Conservation (phyloP, 2,329 filamentous ascomycete species). For the Fusarium tuaranense region DNA sequence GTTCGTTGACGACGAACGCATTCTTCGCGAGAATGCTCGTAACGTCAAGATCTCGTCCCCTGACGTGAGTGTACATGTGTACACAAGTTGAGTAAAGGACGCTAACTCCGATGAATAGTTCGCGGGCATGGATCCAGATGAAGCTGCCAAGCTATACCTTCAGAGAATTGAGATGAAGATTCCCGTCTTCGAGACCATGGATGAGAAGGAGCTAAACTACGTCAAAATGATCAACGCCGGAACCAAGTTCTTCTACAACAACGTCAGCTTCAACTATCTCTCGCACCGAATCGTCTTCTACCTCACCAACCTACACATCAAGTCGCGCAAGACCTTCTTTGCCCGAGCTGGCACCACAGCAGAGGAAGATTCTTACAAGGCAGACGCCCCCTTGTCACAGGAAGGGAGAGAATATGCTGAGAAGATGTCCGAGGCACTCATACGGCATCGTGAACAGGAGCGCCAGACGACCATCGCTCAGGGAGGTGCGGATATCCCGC, state of each 20-base stretch:
- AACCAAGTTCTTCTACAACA: conserved; percentile 93
- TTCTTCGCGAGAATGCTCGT: conserved; percentile 95
- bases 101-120: conserved; percentile 66
- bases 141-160: conserved; percentile 92
- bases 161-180: conserved; percentile 92
- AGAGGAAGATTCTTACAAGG: conserved; percentile 93
- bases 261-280: conserved; percentile 95
- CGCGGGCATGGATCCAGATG: conserved; percentile 88
- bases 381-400: conserved; percentile 85
- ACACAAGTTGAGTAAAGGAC: background rate
- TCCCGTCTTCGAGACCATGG: conserved; percentile 96
- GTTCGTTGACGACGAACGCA: conserved; percentile 90
- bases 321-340: conserved; percentile 93
- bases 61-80: conserved; percentile 70
- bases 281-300: conserved; percentile 99
- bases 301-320: conserved; percentile 96
- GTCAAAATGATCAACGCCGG: conserved; percentile 99
- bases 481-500: conserved; percentile 74
- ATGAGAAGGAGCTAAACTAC: conserved; percentile 93
- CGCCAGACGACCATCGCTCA: conserved; percentile 75
- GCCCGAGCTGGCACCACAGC: conserved; percentile 86
- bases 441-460: conserved; percentile 87
- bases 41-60: conserved; percentile 98
- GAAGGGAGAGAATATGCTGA: conserved; percentile 84
- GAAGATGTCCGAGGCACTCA: conserved; percentile 86